Conservation (phyloP, 495 filamentous ascomycete species). For the Penicillium alfredii region DNA sequence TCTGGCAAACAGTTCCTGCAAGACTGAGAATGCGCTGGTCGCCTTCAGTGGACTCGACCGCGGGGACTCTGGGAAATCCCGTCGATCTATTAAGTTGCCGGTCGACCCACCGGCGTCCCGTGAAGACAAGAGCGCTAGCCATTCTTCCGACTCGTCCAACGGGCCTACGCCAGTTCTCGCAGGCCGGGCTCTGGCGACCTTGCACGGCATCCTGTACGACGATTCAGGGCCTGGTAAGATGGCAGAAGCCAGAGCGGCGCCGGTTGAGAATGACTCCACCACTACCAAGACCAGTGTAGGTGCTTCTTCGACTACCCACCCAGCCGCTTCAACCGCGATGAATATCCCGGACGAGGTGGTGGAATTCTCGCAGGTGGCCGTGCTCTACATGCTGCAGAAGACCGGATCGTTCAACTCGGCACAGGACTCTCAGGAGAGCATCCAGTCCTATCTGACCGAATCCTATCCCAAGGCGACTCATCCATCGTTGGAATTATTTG, state of each 20-base stretch:
- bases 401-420: conserved; percentile 36
- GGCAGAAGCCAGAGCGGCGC: conserved; percentile 5
- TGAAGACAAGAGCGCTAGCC: conserved; percentile 2
- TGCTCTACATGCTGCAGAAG: conserved; percentile 47
- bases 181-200: conserved; percentile 33
- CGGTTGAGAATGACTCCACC: conserved; percentile 6
- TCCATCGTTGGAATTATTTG: conserved; percentile 17
- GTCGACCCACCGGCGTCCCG: conserved; percentile 8
- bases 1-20: conserved; percentile 65
- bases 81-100: conserved; percentile 16
- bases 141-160: conserved; percentile 2
- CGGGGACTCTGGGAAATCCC: conserved; percentile 18
- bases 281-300: conserved; percentile 4
- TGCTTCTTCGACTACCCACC: conserved; percentile 5
- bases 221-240: conserved; percentile 3
- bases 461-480: conserved; percentile 19
- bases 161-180: conserved; percentile 20
- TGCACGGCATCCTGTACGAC: conserved; percentile 42
- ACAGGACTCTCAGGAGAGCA: conserved; percentile 28
- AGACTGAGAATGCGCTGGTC: conserved; percentile 76
- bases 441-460: conserved; percentile 29
- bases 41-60: conserved; percentile 57
- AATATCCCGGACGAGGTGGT: conserved; percentile 22
- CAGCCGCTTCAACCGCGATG: conserved; percentile 6
- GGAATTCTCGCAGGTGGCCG: conserved; percentile 43